Evolutionary conservation across 139 green algal species (phyloP).

Genomic region (Microglena sp.): DNA sequence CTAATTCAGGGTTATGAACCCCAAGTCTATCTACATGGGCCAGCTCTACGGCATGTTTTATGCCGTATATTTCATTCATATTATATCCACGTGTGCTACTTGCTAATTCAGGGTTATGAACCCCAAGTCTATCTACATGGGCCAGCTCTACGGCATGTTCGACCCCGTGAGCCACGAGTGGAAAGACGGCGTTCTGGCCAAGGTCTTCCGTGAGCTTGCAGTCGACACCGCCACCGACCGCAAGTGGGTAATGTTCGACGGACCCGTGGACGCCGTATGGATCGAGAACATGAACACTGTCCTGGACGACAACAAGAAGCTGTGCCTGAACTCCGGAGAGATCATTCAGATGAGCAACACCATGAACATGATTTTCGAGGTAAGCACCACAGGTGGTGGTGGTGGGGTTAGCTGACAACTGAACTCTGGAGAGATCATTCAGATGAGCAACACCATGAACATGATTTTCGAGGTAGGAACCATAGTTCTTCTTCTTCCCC

Average conservation of each 20-base stretch:
- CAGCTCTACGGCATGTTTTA: conserved; percentile 36
- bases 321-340: conserved; percentile 65
- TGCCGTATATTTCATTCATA: not conserved
- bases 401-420: too few relatives aligned
- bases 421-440: too few relatives aligned
- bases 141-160: conserved; percentile 46
- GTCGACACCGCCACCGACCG: conserved; percentile 52
- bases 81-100: too few relatives aligned
- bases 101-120: conserved; percentile 67
- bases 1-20: conserved; percentile 47
- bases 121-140: conserved; percentile 65
- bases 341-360: conserved; percentile 58
- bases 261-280: conserved; percentile 62
- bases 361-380: conserved; percentile 33
- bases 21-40: conserved; percentile 63
- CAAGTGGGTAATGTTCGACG: conserved; percentile 62
- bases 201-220: conserved; percentile 42
- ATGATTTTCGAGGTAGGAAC: conserved; percentile 34
- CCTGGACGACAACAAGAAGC: conserved; percentile 81
- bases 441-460: conserved; percentile 17
- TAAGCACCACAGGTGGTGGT: too few relatives aligned
- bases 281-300: conserved; percentile 76
- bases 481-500: conserved; percentile 62
- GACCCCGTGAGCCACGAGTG: conserved; percentile 61
- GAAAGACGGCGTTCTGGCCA: conserved; percentile 71